These are phyloP conservation scores for Berkeleyomyces rouxiae DNA, from an alignment of 2,329 filamentous ascomycete genomes.

Conservation along the genomic window DNA sequence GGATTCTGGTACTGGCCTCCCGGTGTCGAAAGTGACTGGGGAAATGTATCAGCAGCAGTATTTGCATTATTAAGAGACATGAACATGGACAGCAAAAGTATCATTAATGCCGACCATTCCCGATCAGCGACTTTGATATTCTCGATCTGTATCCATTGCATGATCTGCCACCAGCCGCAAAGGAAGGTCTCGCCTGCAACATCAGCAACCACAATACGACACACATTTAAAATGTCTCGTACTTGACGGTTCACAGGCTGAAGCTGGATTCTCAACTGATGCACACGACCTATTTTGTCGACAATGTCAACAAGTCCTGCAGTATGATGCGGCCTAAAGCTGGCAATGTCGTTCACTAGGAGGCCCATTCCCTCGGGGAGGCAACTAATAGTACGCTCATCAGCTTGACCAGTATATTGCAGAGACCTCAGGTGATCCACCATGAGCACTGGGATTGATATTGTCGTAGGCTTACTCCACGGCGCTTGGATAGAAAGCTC, in stretches of 20 bases:
- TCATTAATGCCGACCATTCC: slow-evolving; percentile 55
- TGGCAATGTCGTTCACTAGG: slow-evolving; percentile 31
- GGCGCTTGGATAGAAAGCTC: slow-evolving; percentile 59
- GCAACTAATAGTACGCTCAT: slow-evolving; percentile 35
- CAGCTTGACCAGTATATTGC: slow-evolving; percentile 35
- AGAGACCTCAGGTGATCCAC: slow-evolving; percentile 43
- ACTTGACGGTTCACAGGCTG: slow-evolving; percentile 49
- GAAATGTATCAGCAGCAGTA: slow-evolving; percentile 17
- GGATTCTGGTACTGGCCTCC: slow-evolving; percentile 23
- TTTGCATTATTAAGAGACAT: slow-evolving; percentile 32
- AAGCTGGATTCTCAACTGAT: slow-evolving; percentile 52
- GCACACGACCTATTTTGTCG: slow-evolving; percentile 42
- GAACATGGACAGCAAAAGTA: slow-evolving; percentile 47
- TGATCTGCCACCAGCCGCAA: slow-evolving; percentile 56
- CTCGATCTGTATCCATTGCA: slow-evolving; percentile 47
- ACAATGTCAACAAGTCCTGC: slow-evolving; percentile 49
- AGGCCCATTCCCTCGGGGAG: slow-evolving; percentile 30
- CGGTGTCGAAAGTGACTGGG: not conserved
- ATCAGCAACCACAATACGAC: slow-evolving; percentile 46
- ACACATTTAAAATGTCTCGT: slow-evolving; percentile 40
- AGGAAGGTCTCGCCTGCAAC: slow-evolving; percentile 43
- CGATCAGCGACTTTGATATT: slow-evolving; percentile 30
- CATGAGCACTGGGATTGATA: slow-evolving; percentile 45
- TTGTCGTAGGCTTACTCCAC: slow-evolving; percentile 53
- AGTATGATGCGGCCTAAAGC: slow-evolving; percentile 40